These are phyloP conservation scores for Tilletia setariae DNA, from an alignment of 1,284 basidiomycete genomes.

Conservation along the genomic window DNA sequence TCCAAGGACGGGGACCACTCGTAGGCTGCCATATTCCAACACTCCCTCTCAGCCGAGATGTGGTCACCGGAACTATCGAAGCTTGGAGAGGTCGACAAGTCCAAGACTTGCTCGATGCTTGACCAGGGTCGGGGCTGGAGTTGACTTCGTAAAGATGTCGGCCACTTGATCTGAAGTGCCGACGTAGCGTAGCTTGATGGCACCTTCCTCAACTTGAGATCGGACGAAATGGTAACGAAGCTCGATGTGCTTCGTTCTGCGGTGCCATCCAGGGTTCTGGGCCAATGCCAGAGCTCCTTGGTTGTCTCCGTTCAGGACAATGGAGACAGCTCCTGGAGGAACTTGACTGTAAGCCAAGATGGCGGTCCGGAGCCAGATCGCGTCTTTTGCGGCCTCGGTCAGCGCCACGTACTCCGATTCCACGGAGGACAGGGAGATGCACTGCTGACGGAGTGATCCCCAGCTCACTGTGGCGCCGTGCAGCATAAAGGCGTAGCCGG, in stretches of 20 bases:
- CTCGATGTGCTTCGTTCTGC: slow-evolving; percentile 5
- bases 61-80: not conserved
- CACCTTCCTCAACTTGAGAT: not conserved
- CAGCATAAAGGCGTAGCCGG: not conserved
- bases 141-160: no score
- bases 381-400: slow-evolving; percentile 9
- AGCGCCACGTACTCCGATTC: slow-evolving; percentile 12
- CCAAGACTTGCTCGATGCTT: no score
- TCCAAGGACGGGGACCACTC: no score
- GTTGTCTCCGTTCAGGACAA: slow-evolving; percentile 6
- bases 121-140: no score
- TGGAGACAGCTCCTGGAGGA: not conserved
- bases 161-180: no score
- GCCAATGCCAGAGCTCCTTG: not conserved
- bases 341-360: not conserved
- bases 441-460: not conserved
- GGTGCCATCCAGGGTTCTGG: not conserved
- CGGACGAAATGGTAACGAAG: slow-evolving; percentile 9
- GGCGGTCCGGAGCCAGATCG: not conserved
- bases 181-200: no score
- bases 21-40: not conserved
- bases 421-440: not conserved
- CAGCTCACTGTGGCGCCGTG: not conserved
- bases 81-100: not conserved
- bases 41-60: not conserved